phyloP scores from a whole-genome alignment of 768 basidiomycete genomes.

The Fibroporia radiculosa region DNA sequence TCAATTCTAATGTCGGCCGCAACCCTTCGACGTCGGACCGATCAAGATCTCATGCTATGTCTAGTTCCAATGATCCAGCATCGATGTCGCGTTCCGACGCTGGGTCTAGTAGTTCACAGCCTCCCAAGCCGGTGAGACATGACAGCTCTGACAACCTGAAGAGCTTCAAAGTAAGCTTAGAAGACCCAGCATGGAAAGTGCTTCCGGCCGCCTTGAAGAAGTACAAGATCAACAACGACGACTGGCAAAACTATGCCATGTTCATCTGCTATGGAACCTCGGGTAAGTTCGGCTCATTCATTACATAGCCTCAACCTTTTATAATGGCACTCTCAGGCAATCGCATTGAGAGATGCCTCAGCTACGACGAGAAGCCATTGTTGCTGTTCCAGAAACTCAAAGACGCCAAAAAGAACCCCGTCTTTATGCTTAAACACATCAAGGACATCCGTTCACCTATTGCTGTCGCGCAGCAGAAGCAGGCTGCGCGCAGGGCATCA shows the following conservation, averaged over 20 bases:
- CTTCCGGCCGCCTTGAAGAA: slow-evolving; percentile 97
- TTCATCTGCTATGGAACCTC: slow-evolving; percentile 97
- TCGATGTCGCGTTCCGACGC: neutral
- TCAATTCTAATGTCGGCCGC: slow-evolving; percentile 16
- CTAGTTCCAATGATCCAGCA: neutral
- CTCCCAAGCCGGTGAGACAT: slow-evolving; percentile 31
- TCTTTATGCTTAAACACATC: slow-evolving; percentile 98
- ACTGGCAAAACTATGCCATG: slow-evolving; percentile 99
- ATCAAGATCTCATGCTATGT: slow-evolving; percentile 4
- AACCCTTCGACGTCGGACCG: slow-evolving; percentile 9
- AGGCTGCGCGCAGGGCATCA: slow-evolving; percentile 73
- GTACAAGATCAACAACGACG: slow-evolving; percentile 97
- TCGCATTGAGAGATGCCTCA: slow-evolving; percentile 86
- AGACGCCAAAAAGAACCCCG: slow-evolving; percentile 94
- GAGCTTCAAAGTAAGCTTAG: slow-evolving; percentile 95
- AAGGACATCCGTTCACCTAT: slow-evolving; percentile 97
- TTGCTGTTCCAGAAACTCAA: slow-evolving; percentile 96
- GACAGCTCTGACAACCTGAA: slow-evolving; percentile 74
- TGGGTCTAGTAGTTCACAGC: slow-evolving; percentile 3
- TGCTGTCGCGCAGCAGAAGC: slow-evolving; percentile 93
- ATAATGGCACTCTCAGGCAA: slow-evolving; percentile 36
- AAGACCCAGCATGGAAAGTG: slow-evolving; percentile 98
- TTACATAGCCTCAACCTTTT: slow-evolving; percentile 15
- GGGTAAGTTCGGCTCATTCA: slow-evolving; percentile 40
- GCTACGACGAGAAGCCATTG: slow-evolving; percentile 96